Evolutionary conservation across 208 protist species (phyloP).

Genomic region (Naegleria fowleri): DNA sequence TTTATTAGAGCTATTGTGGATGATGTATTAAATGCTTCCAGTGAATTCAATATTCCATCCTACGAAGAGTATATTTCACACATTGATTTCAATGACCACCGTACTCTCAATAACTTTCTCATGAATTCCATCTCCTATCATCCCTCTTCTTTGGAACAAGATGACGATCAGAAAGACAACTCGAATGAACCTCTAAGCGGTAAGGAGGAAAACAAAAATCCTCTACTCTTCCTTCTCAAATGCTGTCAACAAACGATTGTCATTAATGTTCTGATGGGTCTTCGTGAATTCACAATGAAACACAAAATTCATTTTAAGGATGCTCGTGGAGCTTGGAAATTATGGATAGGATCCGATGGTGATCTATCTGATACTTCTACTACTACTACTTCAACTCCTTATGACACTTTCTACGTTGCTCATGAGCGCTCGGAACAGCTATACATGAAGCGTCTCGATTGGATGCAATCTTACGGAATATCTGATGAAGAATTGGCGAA

Average conservation of each 20-base stretch:
- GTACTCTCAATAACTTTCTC: not conserved
- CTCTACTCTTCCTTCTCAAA: not conserved
- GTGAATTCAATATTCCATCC: not conserved
- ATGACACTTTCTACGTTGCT: not conserved
- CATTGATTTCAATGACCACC: slow-evolving; percentile 6
- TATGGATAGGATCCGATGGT: not conserved
- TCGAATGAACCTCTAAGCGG: not conserved
- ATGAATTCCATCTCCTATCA: not conserved
- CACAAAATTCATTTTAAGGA: slow-evolving; percentile 25
- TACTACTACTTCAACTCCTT: not conserved
- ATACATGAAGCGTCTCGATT: not conserved
- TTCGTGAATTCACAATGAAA: not conserved
- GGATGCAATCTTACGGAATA: not conserved
- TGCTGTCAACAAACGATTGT: slow-evolving; percentile 13
- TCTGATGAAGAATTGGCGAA: not conserved
- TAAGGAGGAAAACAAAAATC: not conserved
- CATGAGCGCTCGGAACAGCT: not conserved
- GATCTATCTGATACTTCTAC: not conserved
- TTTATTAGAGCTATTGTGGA: not conserved
- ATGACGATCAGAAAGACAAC: not conserved
- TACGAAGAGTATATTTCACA: not conserved
- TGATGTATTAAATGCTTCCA: not conserved
- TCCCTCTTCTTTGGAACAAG: not conserved
- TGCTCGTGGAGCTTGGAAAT: not conserved
- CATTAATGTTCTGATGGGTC: slow-evolving; percentile 6